Evolutionary conservation across 108 stramenopile species (phyloP), one percentile per base, ranked within the genome.

Genomic region (Cyclotella baltica): DNA sequence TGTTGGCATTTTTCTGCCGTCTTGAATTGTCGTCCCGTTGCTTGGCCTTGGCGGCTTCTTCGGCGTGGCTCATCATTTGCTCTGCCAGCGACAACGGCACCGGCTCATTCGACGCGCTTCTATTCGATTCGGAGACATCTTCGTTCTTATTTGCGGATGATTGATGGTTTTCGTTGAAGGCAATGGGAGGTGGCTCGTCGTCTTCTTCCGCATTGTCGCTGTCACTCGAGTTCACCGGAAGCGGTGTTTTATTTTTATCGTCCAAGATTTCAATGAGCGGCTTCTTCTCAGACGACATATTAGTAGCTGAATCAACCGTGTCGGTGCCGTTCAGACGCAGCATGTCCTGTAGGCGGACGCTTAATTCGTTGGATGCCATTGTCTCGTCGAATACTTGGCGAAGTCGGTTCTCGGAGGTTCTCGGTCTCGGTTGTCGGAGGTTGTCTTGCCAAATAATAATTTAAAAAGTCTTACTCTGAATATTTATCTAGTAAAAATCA

Each of bases 101-200:
- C 33, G 15, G 31, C 38, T 11, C n/a, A 4, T n/a, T 22, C 22
- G 47, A 20, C 1, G 65, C 46, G 43, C 0, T 40, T 64, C 11
- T 1, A 2, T 25, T 10, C 3, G 37, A 15, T 66, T 66, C 40
- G 20, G n/a, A n/a, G n/a, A n/a, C n/a, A n/a, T 5, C 40, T 29
- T 36, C 34, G 55, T 53, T 35, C 23, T 29, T 4, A 0, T 58
- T 1, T 20, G 57, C 22, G 51, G 6, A 31, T 15, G 22, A 37
- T 38, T 34, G n/a, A 22, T 43, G 30, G 35, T 36, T 20, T 68
- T 51, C 57, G 25, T 72, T 19, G 25, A 59, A 73, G 30, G 31
- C 43, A 38, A 78, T 78, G 29, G 77, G 77, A 2, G 77, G 77
- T 40, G 77, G 53, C 37, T 70, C 76, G 34, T 77, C 57, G 27